Evolutionary conservation across 768 basidiomycete genomes (phyloP), one percentile per base, ranked within the genome.

Genomic region (Hydnomerulius pinastri): DNA sequence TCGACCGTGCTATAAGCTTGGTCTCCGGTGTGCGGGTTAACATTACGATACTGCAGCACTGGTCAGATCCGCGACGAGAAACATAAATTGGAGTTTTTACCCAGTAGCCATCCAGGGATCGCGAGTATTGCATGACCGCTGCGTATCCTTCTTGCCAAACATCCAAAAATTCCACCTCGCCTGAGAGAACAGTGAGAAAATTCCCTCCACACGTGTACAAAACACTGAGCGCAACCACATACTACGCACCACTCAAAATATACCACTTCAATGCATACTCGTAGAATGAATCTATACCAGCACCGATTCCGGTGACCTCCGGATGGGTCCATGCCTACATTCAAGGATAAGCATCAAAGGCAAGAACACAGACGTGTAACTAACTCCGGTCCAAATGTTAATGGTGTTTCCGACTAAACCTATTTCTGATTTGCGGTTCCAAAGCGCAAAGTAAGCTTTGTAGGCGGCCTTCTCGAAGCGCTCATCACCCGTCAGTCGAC

Each of bases 191-290:
- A 44, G 54, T 17, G 46, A 50, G 43, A 39, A 41, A 25, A 28
- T 24, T 46, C 30, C 10, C 20, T 8, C 10, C 15, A 43, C 13
- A 21, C 15, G 66, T 60, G 40, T 68, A 65, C n/a, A 63, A 15
- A 32, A 39, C 24, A 6, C 15, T 32, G 5, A 29, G 8, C 12
- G 10, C 12, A 20, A 32, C 11, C 28, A 12, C 9, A 15, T 40
- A 40, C 15, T 33, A 67, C 74, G 29, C 56, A 87, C 87, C 87
- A 60, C 89, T 92, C 62, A 93, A 62, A 33, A 96, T 85, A 64
- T 94, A 93, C 84, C 92, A 92, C 62, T 95, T 95, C 37, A 94
- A 69, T 10, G 92, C 90, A 67, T 95, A 95, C 65, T 99, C 97
- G 63, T 89, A 94, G 66, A 96, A 97, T 3, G 90, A 93, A 66